A percentile compares a stretch with the other conserved stretches of the same genome.
Conservation (phyloP, 345 rosid genomes). For the Dovyalis caffra region DNA sequence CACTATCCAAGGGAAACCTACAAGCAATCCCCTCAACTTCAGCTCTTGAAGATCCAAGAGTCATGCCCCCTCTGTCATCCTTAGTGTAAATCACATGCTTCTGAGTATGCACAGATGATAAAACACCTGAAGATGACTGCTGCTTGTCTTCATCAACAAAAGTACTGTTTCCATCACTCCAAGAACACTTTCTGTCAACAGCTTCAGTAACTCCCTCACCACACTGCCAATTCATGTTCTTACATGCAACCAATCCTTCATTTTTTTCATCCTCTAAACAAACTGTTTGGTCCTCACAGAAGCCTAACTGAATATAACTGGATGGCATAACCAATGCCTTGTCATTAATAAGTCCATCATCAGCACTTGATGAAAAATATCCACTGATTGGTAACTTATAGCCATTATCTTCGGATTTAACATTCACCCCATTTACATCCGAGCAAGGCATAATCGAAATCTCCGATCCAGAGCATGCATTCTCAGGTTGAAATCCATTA, state of each 20-base stretch:
- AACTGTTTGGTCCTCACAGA: conserved; percentile 20
- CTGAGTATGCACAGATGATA: conserved; percentile 20
- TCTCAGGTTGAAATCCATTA: conserved; percentile 38
- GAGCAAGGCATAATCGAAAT: conserved; percentile 30
- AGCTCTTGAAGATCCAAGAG: conserved; percentile 28
- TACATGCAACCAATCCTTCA: conserved; percentile 23
- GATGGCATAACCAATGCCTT: conserved; percentile 24
- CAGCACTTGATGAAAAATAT: conserved; percentile 29
- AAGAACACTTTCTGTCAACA: conserved; percentile 15
- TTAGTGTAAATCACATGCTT: conserved; percentile 17
- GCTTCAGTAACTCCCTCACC: conserved; percentile 25
- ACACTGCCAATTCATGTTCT: conserved; percentile 28
- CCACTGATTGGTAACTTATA: conserved; percentile 29
- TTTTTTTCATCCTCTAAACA: conserved; percentile 30
- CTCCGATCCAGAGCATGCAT: conserved; percentile 37
- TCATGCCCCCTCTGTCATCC: conserved; percentile 27
- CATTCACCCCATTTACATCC: conserved; percentile 30
- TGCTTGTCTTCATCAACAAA: conserved; percentile 34
- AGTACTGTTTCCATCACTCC: conserved; percentile 21
- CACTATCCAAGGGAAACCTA: conserved; percentile 16
- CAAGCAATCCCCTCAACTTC: conserved; percentile 25
- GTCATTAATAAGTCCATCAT: conserved; percentile 26
- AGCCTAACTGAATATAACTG: conserved; percentile 24
- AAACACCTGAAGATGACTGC: conserved; percentile 27
- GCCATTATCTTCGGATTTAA: conserved; percentile 33